Conservation (phyloP, 139 green algal genomes). For the Coccomyxa sp. region DNA sequence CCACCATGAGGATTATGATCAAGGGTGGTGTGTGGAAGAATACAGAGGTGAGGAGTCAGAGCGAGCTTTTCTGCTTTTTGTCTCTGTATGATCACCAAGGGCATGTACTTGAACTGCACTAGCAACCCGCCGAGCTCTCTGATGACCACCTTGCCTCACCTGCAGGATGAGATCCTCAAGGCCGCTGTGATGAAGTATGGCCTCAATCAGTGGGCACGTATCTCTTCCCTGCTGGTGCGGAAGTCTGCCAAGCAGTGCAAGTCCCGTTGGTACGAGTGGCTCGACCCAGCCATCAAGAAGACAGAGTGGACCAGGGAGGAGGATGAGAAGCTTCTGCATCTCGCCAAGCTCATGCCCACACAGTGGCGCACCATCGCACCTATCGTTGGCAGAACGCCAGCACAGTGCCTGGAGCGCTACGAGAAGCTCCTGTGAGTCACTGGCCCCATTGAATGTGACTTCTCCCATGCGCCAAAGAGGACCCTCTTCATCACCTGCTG, state of each 20-base stretch:
- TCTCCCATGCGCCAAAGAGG: too few relatives aligned
- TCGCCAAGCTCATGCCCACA: constrained; percentile 99
- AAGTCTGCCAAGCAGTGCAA: constrained; percentile 99
- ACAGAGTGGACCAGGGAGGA: constrained; percentile 98
- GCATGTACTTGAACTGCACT: too few relatives aligned
- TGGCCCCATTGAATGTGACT: neutral
- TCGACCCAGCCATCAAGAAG: constrained; percentile 99
- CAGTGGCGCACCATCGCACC: constrained; percentile 99
- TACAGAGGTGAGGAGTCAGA: constrained; percentile 70
- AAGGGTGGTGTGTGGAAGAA: constrained; percentile 99
- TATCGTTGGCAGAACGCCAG: constrained; percentile 93
- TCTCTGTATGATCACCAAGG: too few relatives aligned
- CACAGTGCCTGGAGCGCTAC: constrained; percentile 96
- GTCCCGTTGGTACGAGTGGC: constrained; percentile 98
- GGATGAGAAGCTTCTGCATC: constrained; percentile 99
- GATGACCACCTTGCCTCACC: neutral
- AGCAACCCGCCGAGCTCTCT: too few relatives aligned
- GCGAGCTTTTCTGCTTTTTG: neutral
- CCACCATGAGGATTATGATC: constrained; percentile 86
- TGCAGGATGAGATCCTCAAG: constrained; percentile 99
- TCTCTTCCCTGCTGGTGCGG: constrained; percentile 93
- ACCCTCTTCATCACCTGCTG: too few relatives aligned
- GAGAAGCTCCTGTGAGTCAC: constrained; percentile 71
- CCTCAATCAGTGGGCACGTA: constrained; percentile 86
- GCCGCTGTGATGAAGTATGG: constrained; percentile 99